These are phyloP conservation scores for Botrytis byssoidea DNA, from an alignment of 2,329 filamentous ascomycete genomes.

Conservation along the genomic window DNA sequence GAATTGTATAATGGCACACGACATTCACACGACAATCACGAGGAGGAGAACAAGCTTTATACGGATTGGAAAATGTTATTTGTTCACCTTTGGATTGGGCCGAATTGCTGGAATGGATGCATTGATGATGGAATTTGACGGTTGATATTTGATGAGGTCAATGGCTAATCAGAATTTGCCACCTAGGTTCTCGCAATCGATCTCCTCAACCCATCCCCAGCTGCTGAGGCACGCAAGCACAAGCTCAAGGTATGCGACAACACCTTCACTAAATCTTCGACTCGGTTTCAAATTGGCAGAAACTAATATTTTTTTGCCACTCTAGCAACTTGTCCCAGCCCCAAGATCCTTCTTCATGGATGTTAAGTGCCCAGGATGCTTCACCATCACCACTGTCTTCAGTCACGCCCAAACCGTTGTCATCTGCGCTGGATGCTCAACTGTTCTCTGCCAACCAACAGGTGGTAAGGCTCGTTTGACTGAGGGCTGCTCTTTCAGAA, in stretches of 20 bases:
- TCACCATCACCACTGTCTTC: slow-evolving; percentile 99
- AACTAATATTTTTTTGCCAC: slow-evolving; percentile 20
- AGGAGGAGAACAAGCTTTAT: slow-evolving; percentile 20
- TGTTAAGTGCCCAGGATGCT: slow-evolving; percentile 99
- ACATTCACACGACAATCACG: slow-evolving; percentile 26
- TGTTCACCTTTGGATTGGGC: slow-evolving; percentile 19
- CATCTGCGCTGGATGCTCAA: slow-evolving; percentile 99
- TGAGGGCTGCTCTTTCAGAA: slow-evolving; percentile 99
- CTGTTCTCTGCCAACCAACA: slow-evolving; percentile 98
- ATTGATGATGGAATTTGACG: slow-evolving; percentile 29
- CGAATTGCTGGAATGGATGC: slow-evolving; percentile 23
- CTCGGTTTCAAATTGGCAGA: neutral
- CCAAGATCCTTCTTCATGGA: slow-evolving; percentile 99
- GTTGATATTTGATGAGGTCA: slow-evolving; percentile 25
- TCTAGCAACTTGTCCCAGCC: slow-evolving; percentile 84
- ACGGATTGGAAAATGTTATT: slow-evolving; percentile 17
- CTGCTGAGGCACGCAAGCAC: slow-evolving; percentile 99
- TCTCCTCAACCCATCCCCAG: slow-evolving; percentile 97
- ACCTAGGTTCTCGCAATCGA: slow-evolving; percentile 98
- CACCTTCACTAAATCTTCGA: neutral
- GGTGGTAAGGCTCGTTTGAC: slow-evolving; percentile 99
- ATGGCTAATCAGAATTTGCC: slow-evolving; percentile 49
- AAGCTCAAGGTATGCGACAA: slow-evolving; percentile 89
- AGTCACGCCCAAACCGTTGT: slow-evolving; percentile 99
- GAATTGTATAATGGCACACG: slow-evolving; percentile 36